Base-by-base conservation (phyloP, 176 grass and related monocot species). In the Zoysia japonica region DNA sequence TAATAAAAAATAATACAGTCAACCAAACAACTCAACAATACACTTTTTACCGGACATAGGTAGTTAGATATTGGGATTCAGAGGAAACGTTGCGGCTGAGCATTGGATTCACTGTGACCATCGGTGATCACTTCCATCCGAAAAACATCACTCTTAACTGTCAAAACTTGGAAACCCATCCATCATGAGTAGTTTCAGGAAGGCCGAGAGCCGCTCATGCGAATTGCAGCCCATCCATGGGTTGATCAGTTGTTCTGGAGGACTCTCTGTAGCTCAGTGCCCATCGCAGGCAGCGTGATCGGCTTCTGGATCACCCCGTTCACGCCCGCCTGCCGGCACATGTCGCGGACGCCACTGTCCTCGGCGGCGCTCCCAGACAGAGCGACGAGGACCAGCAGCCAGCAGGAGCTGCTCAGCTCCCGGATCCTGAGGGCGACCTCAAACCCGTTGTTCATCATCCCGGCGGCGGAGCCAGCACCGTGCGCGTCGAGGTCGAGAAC, bases 281-380 rank as follows among this genome's bases (percentile, higher is more conserved):
- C 71, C 49, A 74, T 15, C 9, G 71, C 50, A 20, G 7, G 62
- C 71, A 83, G 81, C 19, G 70, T 75, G 47, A 75, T 52, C 6
- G 80, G 80, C 12, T 82, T 82, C 11, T 43, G 16, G 59, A 82
- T 11, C 7, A 82, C 59, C 2, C 80, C 80, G 9, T 82, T 65
- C 17, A 82, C 70, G 7, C 69, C 80, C 1, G 69, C 61, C 11
- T 69, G 47, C 47, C 43, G 70, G 80, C 69, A 82, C 59, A 64
- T 5, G 68, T 64, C 68, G 17, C 70, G 79, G 36, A 44, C 37
- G 57, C 40, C 79, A 12, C 56, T 2, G 42, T 16, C 16, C 6
- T 72, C 59, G 59, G 59, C 9, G 20, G 44, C 3, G 61, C 39
- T 14, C 62, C 66, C 62, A 17, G 48, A 6, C 19, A 83, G 48